Evolutionary conservation across 306 rosid genomes (phyloP).

Genomic region (Styphnolobium japonicum): DNA sequence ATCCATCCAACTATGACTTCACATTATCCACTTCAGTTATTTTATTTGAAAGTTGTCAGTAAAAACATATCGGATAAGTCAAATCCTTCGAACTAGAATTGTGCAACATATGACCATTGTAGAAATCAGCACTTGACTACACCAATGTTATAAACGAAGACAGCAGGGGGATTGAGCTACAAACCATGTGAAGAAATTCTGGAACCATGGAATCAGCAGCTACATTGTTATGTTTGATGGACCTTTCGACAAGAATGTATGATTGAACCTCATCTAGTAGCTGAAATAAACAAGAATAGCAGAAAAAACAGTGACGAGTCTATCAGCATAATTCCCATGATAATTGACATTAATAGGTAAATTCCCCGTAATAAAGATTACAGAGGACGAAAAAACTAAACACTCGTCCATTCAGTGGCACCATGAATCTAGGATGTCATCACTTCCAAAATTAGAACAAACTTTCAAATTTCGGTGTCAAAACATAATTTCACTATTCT

Average conservation of each 20-base stretch:
- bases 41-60: background rate
- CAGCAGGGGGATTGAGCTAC: slow-evolving; percentile 29
- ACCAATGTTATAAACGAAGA: background rate
- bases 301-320: background rate
- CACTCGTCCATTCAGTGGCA: slow-evolving; percentile 1
- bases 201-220: slow-evolving; percentile 46
- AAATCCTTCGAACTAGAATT: background rate
- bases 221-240: slow-evolving; percentile 39
- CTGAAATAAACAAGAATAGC: slow-evolving; percentile 45
- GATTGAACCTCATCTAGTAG: slow-evolving; percentile 86
- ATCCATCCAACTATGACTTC: background rate
- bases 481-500: background rate
- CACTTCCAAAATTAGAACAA: background rate
- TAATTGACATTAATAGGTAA: background rate
- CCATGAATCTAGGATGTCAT: background rate
- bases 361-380: background rate
- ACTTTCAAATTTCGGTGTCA: background rate
- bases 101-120: background rate
- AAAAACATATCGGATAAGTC: background rate
- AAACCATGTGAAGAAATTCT: slow-evolving; percentile 66
- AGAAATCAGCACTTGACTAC: slow-evolving; percentile 1
- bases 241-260: slow-evolving; percentile 74
- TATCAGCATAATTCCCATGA: background rate
- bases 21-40: background rate
- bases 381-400: background rate